These are phyloP conservation scores for Trichoderma sp. DNA, from an alignment of 2,329 filamentous ascomycete species.

Conservation along the genomic window DNA sequence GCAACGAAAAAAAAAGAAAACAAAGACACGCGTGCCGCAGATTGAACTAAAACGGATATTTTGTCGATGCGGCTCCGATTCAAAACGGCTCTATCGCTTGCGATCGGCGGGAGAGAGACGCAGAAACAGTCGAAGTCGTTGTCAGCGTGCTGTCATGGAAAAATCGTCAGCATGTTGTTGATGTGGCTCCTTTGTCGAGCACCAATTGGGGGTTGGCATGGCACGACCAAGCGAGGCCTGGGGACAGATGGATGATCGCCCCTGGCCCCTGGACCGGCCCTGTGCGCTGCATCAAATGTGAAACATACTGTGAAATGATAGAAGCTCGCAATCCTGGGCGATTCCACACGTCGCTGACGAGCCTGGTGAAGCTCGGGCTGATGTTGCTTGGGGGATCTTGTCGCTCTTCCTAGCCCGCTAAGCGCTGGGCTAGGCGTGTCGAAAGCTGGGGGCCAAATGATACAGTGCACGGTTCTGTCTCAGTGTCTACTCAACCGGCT, in stretches of 20 bases:
- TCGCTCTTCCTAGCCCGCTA: constrained; percentile 32
- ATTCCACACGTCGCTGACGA: constrained; percentile 31
- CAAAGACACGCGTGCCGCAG: constrained; percentile 8
- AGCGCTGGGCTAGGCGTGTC: constrained; percentile 37
- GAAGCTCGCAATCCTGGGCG: constrained; percentile 30
- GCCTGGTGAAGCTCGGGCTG: constrained; percentile 30
- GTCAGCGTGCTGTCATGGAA: constrained; percentile 18
- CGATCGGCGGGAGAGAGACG: constrained; percentile 2
- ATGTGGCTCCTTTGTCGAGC: constrained; percentile 22
- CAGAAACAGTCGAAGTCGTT: neutral
- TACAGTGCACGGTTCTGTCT: constrained; percentile 22
- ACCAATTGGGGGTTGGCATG: constrained; percentile 27
- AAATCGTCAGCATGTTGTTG: constrained; percentile 22
- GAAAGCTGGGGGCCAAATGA: constrained; percentile 31
- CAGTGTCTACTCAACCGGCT: neutral
- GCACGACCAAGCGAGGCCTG: constrained; percentile 25
- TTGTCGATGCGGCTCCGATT: neutral
- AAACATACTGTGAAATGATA: constrained; percentile 23
- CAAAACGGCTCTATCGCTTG: constrained; percentile 2
- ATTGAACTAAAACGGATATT: neutral
- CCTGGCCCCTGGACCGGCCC: neutral
- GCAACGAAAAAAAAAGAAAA: neutral
- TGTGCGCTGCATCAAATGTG: constrained; percentile 8
- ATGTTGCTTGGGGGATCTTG: constrained; percentile 31
- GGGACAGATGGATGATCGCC: neutral